Conservation (phyloP, 75 land plant species). For the Larix kaempferi region DNA sequence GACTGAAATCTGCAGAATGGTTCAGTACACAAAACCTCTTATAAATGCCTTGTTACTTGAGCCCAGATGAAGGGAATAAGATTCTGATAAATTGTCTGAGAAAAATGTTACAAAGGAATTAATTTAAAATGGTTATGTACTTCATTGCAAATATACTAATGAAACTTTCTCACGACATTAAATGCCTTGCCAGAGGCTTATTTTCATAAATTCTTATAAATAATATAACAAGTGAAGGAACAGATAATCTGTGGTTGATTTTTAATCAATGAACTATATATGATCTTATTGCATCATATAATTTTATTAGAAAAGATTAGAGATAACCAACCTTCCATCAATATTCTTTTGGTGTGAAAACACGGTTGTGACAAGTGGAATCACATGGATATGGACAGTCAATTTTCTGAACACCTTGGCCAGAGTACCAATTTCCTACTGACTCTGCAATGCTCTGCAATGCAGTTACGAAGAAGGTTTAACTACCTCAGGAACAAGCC, state of each 20-base stretch:
- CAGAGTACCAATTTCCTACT: conserved; percentile 80
- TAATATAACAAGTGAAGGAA: not conserved
- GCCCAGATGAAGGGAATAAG: too few species aligned
- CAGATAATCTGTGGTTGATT: not conserved
- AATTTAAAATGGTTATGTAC: too few species aligned
- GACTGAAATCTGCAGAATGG: too few species aligned
- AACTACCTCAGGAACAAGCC: too few species aligned
- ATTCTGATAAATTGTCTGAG: too few species aligned
- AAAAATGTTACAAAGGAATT: too few species aligned
- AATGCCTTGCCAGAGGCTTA: too few species aligned
- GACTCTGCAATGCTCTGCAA: conserved; percentile 69
- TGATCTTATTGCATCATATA: not conserved
- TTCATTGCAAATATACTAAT: too few species aligned
- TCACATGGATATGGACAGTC: conserved; percentile 88
- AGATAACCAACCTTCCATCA: not conserved
- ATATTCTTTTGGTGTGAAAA: conserved; percentile 17
- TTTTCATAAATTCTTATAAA: too few species aligned
- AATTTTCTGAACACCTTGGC: conserved; percentile 32
- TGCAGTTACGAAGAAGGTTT: not conserved
- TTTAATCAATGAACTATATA: not conserved
- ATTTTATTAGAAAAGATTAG: not conserved
- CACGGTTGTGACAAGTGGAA: conserved; percentile 57
- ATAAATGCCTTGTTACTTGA: too few species aligned
- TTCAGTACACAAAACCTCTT: too few species aligned
- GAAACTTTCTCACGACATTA: too few species aligned